Evolutionary conservation across 345 rosid genomes (phyloP), one percentile per base, ranked within the genome.

Genomic region (Eucalyptus cloeziana): DNA sequence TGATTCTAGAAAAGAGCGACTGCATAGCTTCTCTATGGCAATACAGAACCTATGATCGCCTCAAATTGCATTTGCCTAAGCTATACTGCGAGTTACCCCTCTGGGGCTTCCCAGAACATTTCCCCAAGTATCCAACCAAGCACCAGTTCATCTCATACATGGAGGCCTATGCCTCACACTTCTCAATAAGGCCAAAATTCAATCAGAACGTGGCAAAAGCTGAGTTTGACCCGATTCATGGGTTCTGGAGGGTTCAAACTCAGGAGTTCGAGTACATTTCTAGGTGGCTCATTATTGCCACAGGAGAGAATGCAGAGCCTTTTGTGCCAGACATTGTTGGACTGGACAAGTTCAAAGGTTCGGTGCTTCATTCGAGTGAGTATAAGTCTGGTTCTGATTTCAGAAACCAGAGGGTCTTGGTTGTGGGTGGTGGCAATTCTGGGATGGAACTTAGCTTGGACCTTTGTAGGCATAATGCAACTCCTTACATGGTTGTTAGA

Each of bases 11-110:
- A 92, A 94, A 93, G 91, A 90, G 90, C 13, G 94, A 95, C 69
- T 95, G 97, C 50, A 91, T 97, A 89, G 99, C 99, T 64, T 94
- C 99, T 51, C 91, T 98, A 14, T 98, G 99, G 99, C 94, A 94
- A 85, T 87, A 93, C 79, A 87, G 86, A 88, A 96, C 99, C 49
- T 98, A 98, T 17, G 98, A 96, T 87, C 97, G 99, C 76, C 97
- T 98, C 89, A 95, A 92, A 71, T 97, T 98, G 49, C 99, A 97
- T 90, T 97, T 98, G 17, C 99, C 99, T 21, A 98, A 95, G 93
- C 93, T 93, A 21, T 96, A 96, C 83, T 97, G 98, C 44, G 93
- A 97, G 89, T 95, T 98, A 5, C 99, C 99, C 1, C 94, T 96
- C 30, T 85, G 93, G 58, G 90, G 91, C 71, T 96, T 98, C 92